Conservation (phyloP, 148 eudicot genomes). For the Fagopyrum homotropicum region DNA sequence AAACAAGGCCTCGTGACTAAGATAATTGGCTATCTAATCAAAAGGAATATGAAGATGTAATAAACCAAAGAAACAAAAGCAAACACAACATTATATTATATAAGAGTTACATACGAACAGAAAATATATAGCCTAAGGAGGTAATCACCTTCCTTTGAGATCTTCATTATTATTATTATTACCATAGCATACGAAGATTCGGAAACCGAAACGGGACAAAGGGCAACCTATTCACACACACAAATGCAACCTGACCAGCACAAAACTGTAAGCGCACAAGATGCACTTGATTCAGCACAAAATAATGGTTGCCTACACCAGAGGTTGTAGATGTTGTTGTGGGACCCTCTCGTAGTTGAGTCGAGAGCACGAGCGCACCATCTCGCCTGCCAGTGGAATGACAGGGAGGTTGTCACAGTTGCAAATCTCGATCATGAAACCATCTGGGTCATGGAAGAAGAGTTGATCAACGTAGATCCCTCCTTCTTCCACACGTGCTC, state of each 20-base stretch:
- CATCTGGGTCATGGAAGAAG: slow-evolving; percentile 89
- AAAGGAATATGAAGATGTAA: background rate
- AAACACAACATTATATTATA: background rate
- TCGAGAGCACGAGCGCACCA: slow-evolving; percentile 54
- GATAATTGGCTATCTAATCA: background rate
- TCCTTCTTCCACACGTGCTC: slow-evolving; percentile 69
- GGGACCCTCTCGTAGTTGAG: slow-evolving; percentile 32
- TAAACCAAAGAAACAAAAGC: background rate
- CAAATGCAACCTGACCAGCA: slow-evolving; percentile 6
- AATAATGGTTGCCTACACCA: background rate
- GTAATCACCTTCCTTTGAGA: background rate
- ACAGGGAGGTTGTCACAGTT: slow-evolving; percentile 76
- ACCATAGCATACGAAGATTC: background rate
- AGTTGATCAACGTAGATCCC: slow-evolving; percentile 72
- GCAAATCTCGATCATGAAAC: slow-evolving; percentile 91
- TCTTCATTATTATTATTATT: slow-evolving; percentile 6
- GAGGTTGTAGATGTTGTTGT: slow-evolving; percentile 21
- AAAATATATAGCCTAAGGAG: background rate
- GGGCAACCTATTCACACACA: slow-evolving; percentile 7
- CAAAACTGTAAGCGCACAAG: slow-evolving; percentile 3
- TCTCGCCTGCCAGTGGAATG: slow-evolving; percentile 51
- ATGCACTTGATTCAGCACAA: background rate
- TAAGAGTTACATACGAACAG: background rate
- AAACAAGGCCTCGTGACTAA: background rate
- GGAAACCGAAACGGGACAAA: background rate